Conservation (phyloP, 176 grass and related monocot genomes). For the Rhynchospora breviuscula region DNA sequence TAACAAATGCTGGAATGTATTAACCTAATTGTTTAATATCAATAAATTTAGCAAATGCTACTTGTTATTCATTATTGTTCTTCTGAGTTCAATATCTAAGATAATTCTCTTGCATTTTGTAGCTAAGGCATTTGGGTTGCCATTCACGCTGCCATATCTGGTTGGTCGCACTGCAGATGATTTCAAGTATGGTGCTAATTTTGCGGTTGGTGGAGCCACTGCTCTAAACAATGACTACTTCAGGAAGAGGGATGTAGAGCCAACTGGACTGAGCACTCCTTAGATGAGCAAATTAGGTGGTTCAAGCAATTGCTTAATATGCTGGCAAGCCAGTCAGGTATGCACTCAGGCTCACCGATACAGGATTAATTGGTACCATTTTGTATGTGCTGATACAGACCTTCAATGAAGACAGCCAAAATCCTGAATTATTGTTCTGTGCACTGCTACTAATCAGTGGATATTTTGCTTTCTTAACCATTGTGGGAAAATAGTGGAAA, state of each 20-base stretch:
- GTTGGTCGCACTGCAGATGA: slow-evolving; percentile 29
- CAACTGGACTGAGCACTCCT: slow-evolving; percentile 57
- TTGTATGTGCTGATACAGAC: not conserved
- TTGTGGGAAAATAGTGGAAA: not conserved
- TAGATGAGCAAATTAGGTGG: slow-evolving; percentile 66
- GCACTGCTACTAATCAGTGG: not conserved
- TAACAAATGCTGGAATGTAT: too few species aligned
- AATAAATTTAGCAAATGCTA: not conserved
- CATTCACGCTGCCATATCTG: slow-evolving; percentile 64
- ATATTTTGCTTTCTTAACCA: not conserved
- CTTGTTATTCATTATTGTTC: not conserved
- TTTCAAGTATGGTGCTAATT: slow-evolving; percentile 70
- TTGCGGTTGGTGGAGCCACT: slow-evolving; percentile 71
- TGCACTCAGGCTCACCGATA: too few species aligned
- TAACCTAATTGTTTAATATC: not conserved
- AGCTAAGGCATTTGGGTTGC: slow-evolving; percentile 77
- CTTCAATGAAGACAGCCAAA: not conserved
- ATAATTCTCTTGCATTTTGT: slow-evolving; percentile 21
- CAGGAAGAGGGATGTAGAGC: slow-evolving; percentile 41
- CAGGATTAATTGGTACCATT: not conserved
- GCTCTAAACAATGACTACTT: slow-evolving; percentile 58
- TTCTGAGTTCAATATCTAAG: not conserved
- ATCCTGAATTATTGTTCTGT: not conserved
- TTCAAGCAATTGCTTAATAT: slow-evolving; percentile 62
- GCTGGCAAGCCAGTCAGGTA: slow-evolving; percentile 28